A percentile compares a stretch with the other conserved stretches of the same genome.
Conservation (phyloP, 805 yeast genomes). For the Sporopachydermia lactativora region DNA sequence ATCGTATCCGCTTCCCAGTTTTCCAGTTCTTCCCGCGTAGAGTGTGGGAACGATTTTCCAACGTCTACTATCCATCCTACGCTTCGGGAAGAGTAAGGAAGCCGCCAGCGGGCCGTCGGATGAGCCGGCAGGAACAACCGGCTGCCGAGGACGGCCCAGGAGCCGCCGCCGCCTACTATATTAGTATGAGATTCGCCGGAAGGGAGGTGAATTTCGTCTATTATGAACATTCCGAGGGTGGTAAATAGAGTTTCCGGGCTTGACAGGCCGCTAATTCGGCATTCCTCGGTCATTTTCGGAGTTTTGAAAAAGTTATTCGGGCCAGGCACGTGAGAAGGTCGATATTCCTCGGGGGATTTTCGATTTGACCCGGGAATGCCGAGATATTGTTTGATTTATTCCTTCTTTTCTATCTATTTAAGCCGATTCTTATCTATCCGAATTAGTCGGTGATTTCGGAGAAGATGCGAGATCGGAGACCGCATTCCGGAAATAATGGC, state of each 20-base stretch:
- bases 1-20: constrained; percentile 51
- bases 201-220: constrained; percentile 68
- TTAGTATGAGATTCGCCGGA: constrained; percentile 25
- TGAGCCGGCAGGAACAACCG: constrained; percentile 35
- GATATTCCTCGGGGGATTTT: no score
- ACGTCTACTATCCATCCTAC: constrained; percentile 54
- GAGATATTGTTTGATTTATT: no score
- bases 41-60: constrained; percentile 62
- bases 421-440: no score
- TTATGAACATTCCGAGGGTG: constrained; percentile 78
- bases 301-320: no score
- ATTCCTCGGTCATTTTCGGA: no score
- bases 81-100: not conserved
- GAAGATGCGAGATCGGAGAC: no score
- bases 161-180: constrained; percentile 84
- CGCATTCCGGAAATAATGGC: no score
- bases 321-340: no score
- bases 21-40: constrained; percentile 28
- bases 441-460: no score
- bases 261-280: no score
- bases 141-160: constrained; percentile 67
- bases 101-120: constrained; percentile 23
- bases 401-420: no score
- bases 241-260: constrained; percentile 26
- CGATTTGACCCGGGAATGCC: no score